phyloP scores from a whole-genome alignment of 768 basidiomycete species.

The Kwoniella botswanensis region DNA sequence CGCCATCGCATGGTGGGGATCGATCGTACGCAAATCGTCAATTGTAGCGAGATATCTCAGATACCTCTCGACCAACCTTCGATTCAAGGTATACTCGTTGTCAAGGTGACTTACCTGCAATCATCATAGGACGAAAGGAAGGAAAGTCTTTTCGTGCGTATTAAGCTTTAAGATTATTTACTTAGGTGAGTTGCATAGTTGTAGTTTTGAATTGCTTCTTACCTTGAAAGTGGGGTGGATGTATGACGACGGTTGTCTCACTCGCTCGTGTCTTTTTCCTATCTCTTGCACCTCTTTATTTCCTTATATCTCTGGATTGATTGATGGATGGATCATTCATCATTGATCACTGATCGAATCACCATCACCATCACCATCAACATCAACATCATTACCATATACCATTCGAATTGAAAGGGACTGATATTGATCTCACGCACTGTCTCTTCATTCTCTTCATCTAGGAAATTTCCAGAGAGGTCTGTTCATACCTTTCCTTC shows the following conservation, averaged over 20 bases:
- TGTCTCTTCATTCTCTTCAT: background rate
- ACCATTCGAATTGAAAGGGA: background rate
- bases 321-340: background rate
- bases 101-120: background rate
- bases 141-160: background rate
- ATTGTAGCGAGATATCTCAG: too few species aligned
- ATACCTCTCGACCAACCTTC: too few species aligned
- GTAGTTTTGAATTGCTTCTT: background rate
- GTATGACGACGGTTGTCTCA: constrained; percentile 1
- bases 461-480: background rate
- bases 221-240: background rate
- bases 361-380: background rate
- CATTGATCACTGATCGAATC: too few species aligned
- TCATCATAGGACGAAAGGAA: too few species aligned
- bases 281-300: background rate
- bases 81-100: background rate
- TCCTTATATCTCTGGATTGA: background rate
- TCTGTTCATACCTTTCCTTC: background rate
- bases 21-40: too few species aligned
- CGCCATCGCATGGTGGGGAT: too few species aligned
- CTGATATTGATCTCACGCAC: background rate
- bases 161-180: background rate
- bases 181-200: background rate
- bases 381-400: background rate
- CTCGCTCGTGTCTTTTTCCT: constrained; percentile 9